A percentile compares a stretch with the other conserved stretches of the same genome.
Conservation (phyloP, 106 monocot genomes). For the Apostasia ramifera region DNA sequence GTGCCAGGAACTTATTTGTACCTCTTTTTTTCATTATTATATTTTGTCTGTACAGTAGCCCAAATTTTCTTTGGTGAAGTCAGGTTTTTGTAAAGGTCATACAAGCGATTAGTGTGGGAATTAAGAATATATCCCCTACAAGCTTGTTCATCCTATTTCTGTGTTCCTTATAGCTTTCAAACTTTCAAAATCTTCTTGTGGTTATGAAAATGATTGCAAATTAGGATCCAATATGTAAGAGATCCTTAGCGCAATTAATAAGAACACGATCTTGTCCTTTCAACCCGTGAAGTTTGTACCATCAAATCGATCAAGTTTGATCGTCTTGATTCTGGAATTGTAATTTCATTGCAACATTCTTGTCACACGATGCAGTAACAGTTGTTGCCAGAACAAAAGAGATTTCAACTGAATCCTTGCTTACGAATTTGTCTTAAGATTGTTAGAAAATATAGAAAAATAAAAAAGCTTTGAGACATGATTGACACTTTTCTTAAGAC, state of each 20-base stretch:
- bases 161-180: neutral
- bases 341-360: no score
- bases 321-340: no score
- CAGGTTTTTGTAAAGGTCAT: constrained; percentile 4
- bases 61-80: constrained; percentile 2
- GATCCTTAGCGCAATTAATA: neutral
- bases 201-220: neutral
- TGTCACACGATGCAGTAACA: no score
- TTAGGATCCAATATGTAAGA: neutral
- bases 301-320: no score
- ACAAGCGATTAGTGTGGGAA: neutral
- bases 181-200: neutral
- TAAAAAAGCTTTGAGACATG: no score
- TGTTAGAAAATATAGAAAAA: no score
- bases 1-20: neutral
- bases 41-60: neutral
- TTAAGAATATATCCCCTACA: neutral
- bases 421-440: no score
- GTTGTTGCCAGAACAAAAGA: no score
- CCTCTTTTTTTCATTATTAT: constrained; percentile 3
- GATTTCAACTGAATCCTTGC: no score
- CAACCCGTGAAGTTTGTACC: neutral
- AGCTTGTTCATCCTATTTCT: neutral
- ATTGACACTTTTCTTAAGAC: no score
- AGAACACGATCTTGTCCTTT: constrained; percentile 1